A percentile compares a stretch with the other conserved stretches of the same genome.
Conservation (phyloP, 192 early-diverging fungal genomes). For the Geranomyces variabilis region DNA sequence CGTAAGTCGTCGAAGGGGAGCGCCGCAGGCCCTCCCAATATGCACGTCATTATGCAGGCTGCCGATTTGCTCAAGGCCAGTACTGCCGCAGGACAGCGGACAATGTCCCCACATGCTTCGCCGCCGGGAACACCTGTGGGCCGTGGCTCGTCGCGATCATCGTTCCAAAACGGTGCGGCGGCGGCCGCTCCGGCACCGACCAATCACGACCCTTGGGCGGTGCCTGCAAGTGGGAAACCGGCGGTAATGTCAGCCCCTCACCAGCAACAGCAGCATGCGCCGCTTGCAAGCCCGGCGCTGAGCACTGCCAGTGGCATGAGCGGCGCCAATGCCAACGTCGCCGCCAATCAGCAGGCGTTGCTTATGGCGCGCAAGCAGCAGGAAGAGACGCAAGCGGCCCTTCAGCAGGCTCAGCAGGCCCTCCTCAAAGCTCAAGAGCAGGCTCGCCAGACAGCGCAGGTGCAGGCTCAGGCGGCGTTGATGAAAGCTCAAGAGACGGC, state of each 20-base stretch:
- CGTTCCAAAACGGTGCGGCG: slow-evolving; percentile 1
- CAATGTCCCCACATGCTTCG: slow-evolving; percentile 21
- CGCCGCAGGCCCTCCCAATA: slow-evolving; percentile 5
- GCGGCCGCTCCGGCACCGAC: neutral
- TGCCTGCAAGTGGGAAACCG: slow-evolving; percentile 1
- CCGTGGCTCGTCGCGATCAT: slow-evolving; percentile 11
- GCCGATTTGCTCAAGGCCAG: slow-evolving; percentile 20
- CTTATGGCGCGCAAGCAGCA: slow-evolving; percentile 34
- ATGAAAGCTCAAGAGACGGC: slow-evolving; percentile 32
- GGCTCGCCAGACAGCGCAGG: slow-evolving; percentile 27
- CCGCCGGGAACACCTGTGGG: slow-evolving; percentile 24
- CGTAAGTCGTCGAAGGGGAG: neutral
- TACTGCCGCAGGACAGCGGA: neutral
- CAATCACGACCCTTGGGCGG: slow-evolving; percentile 29
- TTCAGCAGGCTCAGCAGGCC: slow-evolving; percentile 32
- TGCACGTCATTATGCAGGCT: slow-evolving; percentile 26
- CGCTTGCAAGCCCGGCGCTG: neutral
- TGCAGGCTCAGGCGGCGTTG: slow-evolving; percentile 39
- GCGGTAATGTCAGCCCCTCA: neutral
- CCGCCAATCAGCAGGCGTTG: slow-evolving; percentile 18
- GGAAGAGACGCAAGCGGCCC: slow-evolving; percentile 32
- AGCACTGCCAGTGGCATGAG: neutral
- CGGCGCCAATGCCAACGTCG: slow-evolving; percentile 2
- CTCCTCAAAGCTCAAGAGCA: slow-evolving; percentile 42
- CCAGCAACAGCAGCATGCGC: neutral